Evolutionary conservation across 768 basidiomycete genomes (phyloP), one percentile per base, ranked within the genome.

Genomic region (Mycena vitilis): DNA sequence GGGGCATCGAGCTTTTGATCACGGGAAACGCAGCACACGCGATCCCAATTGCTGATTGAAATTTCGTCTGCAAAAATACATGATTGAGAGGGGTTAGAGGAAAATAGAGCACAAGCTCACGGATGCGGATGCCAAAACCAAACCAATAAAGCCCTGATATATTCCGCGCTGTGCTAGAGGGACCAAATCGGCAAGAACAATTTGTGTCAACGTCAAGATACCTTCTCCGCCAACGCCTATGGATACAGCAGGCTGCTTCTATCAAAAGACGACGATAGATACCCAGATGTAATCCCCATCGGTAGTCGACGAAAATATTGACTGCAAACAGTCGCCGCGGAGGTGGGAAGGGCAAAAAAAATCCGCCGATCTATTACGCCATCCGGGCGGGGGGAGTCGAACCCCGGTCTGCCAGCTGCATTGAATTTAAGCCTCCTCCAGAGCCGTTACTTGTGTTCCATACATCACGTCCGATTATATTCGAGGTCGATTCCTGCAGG

Each of bases 171-270:
- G 80, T 18, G 76, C 71, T 7, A 85, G 76, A 18, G 84, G 76
- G 9, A 84, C 79, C 2, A 85, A 71, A 71, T 85, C 83, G 25
- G 80, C 76, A 1, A 82, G 66, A 54, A 84, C 71, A 59, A 84
- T 81, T 49, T 81, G 78, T 8, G 78, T 74, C 42, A 80, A 71
- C 7, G 78, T 70, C 6, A 78, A 56, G 22, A 81, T 78, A 4
- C 79, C 79, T 7, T 82, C 81, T 7, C 77, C 76, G 1, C 80
- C 80, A 45, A 80, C 58, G 45, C 80, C 80, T 72, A 16, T 8
- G 15, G 49, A 12, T 10, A 4, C 4, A 12, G 12, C n/a, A n/a
- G n/a, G n/a, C n/a, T n/a, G n/a, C n/a, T n/a, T n/a, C n/a, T n/a
- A n/a, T n/a, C n/a, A n/a, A n/a, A n/a, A n/a, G n/a, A n/a, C n/a